phyloP scores from a whole-genome alignment of 1,284 basidiomycete genomes.

The Termitomyces sp. region DNA sequence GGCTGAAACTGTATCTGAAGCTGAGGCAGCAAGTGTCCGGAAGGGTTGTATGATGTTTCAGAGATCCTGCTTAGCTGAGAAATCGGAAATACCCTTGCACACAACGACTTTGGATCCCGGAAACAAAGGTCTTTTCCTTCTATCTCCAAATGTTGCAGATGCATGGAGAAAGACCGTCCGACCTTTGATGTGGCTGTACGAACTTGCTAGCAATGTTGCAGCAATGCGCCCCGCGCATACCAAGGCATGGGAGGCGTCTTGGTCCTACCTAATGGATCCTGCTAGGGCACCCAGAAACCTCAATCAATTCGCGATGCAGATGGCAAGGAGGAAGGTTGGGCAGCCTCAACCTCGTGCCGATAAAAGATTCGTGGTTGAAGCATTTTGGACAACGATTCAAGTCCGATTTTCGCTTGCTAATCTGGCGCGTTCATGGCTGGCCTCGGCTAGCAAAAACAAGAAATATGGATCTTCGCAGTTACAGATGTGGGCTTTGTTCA shows the following conservation, averaged over 20 bases:
- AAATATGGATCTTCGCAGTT: slow-evolving; percentile 13
- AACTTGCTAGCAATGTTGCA: slow-evolving; percentile 30
- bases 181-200: slow-evolving; percentile 32
- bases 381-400: slow-evolving; percentile 46
- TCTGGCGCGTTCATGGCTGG: slow-evolving; percentile 29
- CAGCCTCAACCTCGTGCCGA: slow-evolving; percentile 50
- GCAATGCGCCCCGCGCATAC: slow-evolving; percentile 42
- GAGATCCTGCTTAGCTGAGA: slow-evolving; percentile 10
- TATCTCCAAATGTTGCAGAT: slow-evolving; percentile 25
- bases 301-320: slow-evolving; percentile 40
- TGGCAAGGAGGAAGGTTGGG: slow-evolving; percentile 43
- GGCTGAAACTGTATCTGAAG: slow-evolving; percentile 3
- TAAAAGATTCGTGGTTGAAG: slow-evolving; percentile 50
- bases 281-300: slow-evolving; percentile 32
- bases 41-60: slow-evolving; percentile 13
- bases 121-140: slow-evolving; percentile 24
- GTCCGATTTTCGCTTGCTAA: slow-evolving; percentile 24
- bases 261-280: slow-evolving; percentile 42
- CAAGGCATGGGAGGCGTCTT: slow-evolving; percentile 49
- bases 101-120: slow-evolving; percentile 20
- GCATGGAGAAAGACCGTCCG: slow-evolving; percentile 33
- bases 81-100: slow-evolving; percentile 16
- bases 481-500: slow-evolving; percentile 21
- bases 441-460: slow-evolving; percentile 9
- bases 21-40: slow-evolving; percentile 4